Conservation (phyloP, 768 basidiomycete genomes). For the Dacryopinax primogenitus region DNA sequence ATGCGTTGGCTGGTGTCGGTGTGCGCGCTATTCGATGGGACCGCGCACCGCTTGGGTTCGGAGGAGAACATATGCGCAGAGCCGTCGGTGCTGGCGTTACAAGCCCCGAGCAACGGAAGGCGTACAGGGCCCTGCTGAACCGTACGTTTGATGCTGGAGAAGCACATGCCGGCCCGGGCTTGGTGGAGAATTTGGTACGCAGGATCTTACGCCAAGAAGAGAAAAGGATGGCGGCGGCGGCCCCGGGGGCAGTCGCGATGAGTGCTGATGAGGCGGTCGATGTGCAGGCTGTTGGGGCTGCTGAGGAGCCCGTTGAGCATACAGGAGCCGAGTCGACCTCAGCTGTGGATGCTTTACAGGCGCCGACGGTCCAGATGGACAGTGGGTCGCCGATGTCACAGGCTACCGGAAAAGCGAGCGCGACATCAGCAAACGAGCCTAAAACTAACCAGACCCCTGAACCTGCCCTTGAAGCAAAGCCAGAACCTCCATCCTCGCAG, state of each 20-base stretch:
- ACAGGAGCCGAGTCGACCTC: neutral
- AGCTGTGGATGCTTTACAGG: neutral
- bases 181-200: neutral
- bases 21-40: constrained; percentile 74
- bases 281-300: neutral
- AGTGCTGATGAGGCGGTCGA: neutral
- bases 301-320: neutral
- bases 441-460: neutral
- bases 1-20: constrained; percentile 76
- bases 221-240: neutral
- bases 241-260: neutral
- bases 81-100: constrained; percentile 23
- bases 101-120: neutral
- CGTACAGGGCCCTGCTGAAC: neutral
- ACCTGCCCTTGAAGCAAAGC: neutral
- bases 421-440: neutral
- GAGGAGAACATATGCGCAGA: constrained; percentile 28
- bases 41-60: constrained; percentile 43
- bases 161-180: neutral
- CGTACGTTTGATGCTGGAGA: neutral
- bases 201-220: neutral
- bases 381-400: no score
- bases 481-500: neutral
- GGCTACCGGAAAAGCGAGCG: no score
- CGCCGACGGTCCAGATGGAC: neutral